These are phyloP conservation scores for Hyaloperonospora brassicae DNA, from an alignment of 352 stramenopile genomes.

Conservation along the genomic window DNA sequence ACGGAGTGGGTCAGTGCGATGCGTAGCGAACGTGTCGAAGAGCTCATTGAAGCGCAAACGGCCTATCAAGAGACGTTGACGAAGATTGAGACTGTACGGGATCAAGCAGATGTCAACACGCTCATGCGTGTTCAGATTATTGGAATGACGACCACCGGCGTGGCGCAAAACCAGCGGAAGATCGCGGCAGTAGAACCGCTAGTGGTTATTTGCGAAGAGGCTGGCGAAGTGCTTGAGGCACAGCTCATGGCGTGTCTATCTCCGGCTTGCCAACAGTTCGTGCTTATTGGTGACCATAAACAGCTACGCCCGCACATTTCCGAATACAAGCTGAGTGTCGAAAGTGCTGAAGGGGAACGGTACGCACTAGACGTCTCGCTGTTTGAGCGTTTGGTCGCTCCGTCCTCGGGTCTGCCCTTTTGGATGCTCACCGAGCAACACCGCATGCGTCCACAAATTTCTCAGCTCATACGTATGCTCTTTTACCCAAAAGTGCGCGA, in stretches of 20 bases:
- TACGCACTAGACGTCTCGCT: constrained; percentile 76
- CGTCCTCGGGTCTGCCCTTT: constrained; percentile 14
- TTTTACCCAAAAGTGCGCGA: constrained; percentile 68
- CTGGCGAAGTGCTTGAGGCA: constrained; percentile 78
- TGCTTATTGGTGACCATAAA: constrained; percentile 85
- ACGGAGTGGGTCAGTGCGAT: constrained; percentile 19
- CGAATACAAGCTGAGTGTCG: constrained; percentile 62
- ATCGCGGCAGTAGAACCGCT: constrained; percentile 44
- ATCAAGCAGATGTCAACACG: constrained; percentile 24
- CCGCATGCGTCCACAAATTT: constrained; percentile 75
- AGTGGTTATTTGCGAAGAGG: constrained; percentile 85
- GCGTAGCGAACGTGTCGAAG: constrained; percentile 12
- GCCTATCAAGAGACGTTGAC: constrained; percentile 22
- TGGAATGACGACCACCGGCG: constrained; percentile 76
- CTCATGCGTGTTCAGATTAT: constrained; percentile 47
- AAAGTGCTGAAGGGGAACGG: constrained; percentile 32
- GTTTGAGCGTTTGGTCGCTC: constrained; percentile 67
- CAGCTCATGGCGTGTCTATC: constrained; percentile 53
- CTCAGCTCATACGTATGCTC: constrained; percentile 50
- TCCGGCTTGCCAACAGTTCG: constrained; percentile 65
- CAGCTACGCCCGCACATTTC: constrained; percentile 75
- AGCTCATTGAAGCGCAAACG: constrained; percentile 27
- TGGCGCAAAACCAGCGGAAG: constrained; percentile 62
- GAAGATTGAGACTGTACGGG: constrained; percentile 26
- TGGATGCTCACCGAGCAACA: constrained; percentile 68